Conservation (phyloP, 768 basidiomycete species). For the Lactifluus piperatus region DNA sequence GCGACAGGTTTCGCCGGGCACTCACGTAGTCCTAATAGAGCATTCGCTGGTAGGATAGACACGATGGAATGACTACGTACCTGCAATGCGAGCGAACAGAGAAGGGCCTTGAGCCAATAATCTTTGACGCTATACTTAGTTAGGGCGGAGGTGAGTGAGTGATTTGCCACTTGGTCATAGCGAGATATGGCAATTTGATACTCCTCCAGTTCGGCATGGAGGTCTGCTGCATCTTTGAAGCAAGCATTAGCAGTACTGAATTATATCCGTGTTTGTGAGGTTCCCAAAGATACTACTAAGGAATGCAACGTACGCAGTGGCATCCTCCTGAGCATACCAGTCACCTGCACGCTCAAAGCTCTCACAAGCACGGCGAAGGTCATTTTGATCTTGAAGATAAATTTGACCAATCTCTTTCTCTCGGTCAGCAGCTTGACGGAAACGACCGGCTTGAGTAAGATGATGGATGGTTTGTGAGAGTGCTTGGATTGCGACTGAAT, state of each 20-base stretch:
- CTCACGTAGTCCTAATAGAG: constrained; percentile 70
- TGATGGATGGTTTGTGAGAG: constrained; percentile 77
- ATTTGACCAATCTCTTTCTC: constrained; percentile 97
- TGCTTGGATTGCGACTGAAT: constrained; percentile 80
- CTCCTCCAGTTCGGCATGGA: constrained; percentile 83
- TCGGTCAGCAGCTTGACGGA: constrained; percentile 94
- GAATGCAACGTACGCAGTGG: constrained; percentile 64
- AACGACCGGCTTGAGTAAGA: constrained; percentile 77
- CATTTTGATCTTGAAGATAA: constrained; percentile 72
- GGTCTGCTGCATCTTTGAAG: constrained; percentile 93
- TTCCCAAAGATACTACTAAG: not conserved
- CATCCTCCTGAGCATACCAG: constrained; percentile 98
- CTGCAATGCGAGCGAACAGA: constrained; percentile 83
- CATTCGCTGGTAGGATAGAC: not conserved
- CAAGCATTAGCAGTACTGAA: constrained; percentile 88
- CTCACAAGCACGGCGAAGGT: constrained; percentile 81
- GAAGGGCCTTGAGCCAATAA: constrained; percentile 81
- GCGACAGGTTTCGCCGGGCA: constrained; percentile 67
- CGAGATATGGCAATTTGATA: constrained; percentile 77
- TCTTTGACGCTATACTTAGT: constrained; percentile 99
- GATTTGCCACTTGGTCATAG: constrained; percentile 85
- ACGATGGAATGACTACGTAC: constrained; percentile 40
- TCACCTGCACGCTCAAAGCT: constrained; percentile 89
- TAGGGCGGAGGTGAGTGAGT: constrained; percentile 67
- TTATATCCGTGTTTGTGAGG: constrained; percentile 4